These are phyloP conservation scores for Ceratobasidium theobromae DNA, from an alignment of 1,284 basidiomycete species.

Conservation along the genomic window DNA sequence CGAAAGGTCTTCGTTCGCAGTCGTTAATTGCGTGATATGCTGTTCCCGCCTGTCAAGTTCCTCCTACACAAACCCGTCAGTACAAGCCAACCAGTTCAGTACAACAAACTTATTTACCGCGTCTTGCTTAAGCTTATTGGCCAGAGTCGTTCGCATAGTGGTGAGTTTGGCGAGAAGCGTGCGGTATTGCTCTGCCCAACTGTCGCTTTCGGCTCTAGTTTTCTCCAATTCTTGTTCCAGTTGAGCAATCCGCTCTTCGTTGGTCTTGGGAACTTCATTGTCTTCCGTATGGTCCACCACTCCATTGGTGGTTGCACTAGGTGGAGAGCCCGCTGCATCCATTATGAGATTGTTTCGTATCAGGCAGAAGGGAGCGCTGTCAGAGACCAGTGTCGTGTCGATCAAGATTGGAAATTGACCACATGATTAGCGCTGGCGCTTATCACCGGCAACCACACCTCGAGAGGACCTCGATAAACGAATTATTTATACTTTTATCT, in stretches of 20 bases:
- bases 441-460: too few species aligned
- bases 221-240: constrained; percentile 46
- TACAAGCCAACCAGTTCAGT: not conserved
- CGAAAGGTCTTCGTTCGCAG: constrained; percentile 72
- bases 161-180: constrained; percentile 86
- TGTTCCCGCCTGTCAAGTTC: constrained; percentile 90
- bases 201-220: constrained; percentile 76
- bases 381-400: constrained; percentile 3
- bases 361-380: not conserved
- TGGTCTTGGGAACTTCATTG: constrained; percentile 6
- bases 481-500: too few species aligned
- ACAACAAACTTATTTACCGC: constrained; percentile 64
- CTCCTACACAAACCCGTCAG: constrained; percentile 60
- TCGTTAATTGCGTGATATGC: constrained; percentile 70
- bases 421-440: too few species aligned
- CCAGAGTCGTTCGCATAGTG: constrained; percentile 89
- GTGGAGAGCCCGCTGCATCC: not conserved
- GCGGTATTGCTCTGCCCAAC: constrained; percentile 80
- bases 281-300: not conserved
- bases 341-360: not conserved
- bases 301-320: constrained; percentile 8
- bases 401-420: constrained; percentile 7
- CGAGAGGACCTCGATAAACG: too few species aligned
- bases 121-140: constrained; percentile 94
- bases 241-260: constrained; percentile 32